These are phyloP conservation scores for Crucihimalaya himalaica DNA, from an alignment of 345 rosid species.

Conservation along the genomic window DNA sequence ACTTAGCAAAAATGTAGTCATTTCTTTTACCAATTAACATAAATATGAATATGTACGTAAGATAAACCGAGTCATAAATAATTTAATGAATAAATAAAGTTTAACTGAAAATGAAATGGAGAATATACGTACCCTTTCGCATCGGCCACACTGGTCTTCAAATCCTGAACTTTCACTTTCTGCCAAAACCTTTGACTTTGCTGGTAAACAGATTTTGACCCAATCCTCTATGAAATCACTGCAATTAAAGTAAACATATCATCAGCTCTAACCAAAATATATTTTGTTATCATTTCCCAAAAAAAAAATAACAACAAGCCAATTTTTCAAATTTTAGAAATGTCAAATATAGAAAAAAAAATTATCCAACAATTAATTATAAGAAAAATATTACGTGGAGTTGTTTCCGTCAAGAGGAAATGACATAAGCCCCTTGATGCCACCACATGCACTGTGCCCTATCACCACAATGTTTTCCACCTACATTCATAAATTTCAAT, in stretches of 20 bases:
- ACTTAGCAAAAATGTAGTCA: background rate
- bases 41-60: background rate
- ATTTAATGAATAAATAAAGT: background rate
- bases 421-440: conserved; percentile 95
- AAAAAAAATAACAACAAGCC: background rate
- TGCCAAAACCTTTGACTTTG: conserved; percentile 69
- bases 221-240: conserved; percentile 93
- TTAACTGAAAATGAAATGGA: background rate
- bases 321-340: background rate
- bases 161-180: conserved; percentile 45
- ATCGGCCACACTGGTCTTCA: conserved; percentile 69
- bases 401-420: conserved; percentile 65
- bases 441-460: conserved; percentile 96
- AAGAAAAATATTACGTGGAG: conserved; percentile 55
- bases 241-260: conserved; percentile 22
- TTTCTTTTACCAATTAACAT: background rate
- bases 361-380: no score
- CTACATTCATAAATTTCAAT: conserved; percentile 43
- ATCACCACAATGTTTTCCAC: conserved; percentile 82
- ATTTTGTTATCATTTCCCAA: background rate
- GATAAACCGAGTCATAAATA: background rate
- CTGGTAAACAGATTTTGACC: conserved; percentile 81
- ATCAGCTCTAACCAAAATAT: background rate
- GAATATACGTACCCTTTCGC: conserved; percentile 67
- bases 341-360: background rate